Base-by-base conservation (phyloP, 2,329 filamentous ascomycete species). In the Colletotrichum graminicola region DNA sequence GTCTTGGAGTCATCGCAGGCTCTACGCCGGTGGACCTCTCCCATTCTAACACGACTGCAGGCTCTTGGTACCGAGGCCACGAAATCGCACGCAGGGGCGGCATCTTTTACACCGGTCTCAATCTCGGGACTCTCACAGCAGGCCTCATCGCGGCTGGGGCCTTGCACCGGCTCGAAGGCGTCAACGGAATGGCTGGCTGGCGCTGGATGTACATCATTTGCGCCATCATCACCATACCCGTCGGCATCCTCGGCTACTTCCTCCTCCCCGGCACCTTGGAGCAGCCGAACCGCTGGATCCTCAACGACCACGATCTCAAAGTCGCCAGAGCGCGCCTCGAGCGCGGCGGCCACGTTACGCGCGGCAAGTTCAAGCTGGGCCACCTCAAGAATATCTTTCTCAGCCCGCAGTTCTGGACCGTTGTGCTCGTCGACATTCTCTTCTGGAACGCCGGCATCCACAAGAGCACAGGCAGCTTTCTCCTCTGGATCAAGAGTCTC, bases 371-470 rank as follows among this genome's bases (percentile, higher is more conserved):
- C 70, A 77, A 79, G 32, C 66, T 77, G 16, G 57, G 76, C 8
- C 78, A 76, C 16, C 62, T 84, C 39, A 77, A 76, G 56, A 66
- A 74, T 5, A 79, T 88, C 21, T 71, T 82, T 1, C 76, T 74
- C 5, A 84, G 82, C 55, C 82, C 81, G 79, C 81, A 82, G 60
- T 78, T 83, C 10, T 83, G 79, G 74, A 76, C 76, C 14, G 75
- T 82, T 23, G 79, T 80, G 0, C 74, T 80, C 0, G 75, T 83
- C 14, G 82, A 83, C 56, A 75, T 81, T 18, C 77, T 82, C 8
- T 83, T 83, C 60, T 89, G 90, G 55, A 88, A 87, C 1, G 75
- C 86, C 0, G 79, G 87, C 0, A 82, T 85, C 3, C 80, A 79
- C 1, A 76, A 75, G 2, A 81, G 79, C 49, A 75, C 82, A 7